Base-by-base conservation (phyloP, 148 eudicot species). In the Rhododendron henanense region DNA sequence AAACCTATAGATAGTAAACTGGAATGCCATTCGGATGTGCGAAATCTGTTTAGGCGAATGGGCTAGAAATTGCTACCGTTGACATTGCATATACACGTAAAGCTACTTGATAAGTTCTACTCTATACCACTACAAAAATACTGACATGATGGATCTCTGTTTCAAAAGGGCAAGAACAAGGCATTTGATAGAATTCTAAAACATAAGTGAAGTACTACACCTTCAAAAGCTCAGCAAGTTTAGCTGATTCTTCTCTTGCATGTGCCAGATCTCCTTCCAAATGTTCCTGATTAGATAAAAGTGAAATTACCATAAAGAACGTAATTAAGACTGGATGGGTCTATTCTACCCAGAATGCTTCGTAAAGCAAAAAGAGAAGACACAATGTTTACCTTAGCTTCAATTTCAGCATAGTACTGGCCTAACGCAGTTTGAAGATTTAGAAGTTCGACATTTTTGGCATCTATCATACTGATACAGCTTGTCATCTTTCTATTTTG, bases 391-490 rank as follows among this genome's bases (percentile, higher is more conserved):
- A 97, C 99, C 99, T 97, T 95, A 15, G 98, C 98, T 91, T 97
- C 99, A 80, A 95, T 93, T 92, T 97, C 98, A 80, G 99, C 99
- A 89, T 95, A 95, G 90, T 94, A 95, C 88, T 94, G 98, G 84
- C 99, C 99, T 85, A 97, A 94, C 71, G 98, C 99, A 90, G 98
- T 97, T 92, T 97, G 96, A 63, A 97, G 93, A 87, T 95, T 97
- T 87, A 90, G 87, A 89, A 95, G 91, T 88, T 97, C 99, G 10
- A 90, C 92, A 88, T 97, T 95, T 91, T 97, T 95, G 63, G 94
- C 96, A 88, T 95, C 94, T 88, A 95, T 92, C 35, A 87, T 90
- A 85, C 85, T 90, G 90, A 88, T 89, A 86, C 88, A 94, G 90
- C 91, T 90, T 47, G 88, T 41, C 63, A 97, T 84, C 89, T 93